Conservation (phyloP, 2,329 filamentous ascomycete genomes). For the Didymella segeticola region DNA sequence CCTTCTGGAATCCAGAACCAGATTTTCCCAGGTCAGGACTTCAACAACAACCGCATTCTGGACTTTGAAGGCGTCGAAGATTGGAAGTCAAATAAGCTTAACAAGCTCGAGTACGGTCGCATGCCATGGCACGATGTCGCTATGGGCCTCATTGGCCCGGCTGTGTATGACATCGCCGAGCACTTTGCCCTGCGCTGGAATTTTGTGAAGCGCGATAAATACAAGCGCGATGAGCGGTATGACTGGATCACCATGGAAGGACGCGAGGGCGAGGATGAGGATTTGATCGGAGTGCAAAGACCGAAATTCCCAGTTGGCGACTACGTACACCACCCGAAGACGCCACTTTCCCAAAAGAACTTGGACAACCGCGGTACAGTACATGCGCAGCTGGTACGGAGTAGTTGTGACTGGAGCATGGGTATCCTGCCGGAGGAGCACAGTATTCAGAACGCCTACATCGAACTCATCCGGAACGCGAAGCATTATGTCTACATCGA, state of each 20-base stretch:
- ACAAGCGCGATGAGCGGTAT: constrained; percentile 83
- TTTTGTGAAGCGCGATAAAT: constrained; percentile 95
- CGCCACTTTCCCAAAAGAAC: constrained; percentile 71
- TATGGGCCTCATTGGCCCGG: constrained; percentile 89
- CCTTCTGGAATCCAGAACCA: constrained; percentile 82
- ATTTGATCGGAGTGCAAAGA: constrained; percentile 85
- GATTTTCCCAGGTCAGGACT: constrained; percentile 94
- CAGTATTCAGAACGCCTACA: constrained; percentile 87
- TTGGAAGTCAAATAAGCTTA: constrained; percentile 92
- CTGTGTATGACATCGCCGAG: constrained; percentile 92
- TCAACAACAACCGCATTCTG: constrained; percentile 96
- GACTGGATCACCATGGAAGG: constrained; percentile 86
- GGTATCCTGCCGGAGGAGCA: constrained; percentile 80
- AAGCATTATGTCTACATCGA: constrained; percentile 97
- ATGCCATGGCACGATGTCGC: constrained; percentile 99
- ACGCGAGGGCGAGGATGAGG: constrained; percentile 78
- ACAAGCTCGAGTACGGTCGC: constrained; percentile 87
- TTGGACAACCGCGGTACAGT: constrained; percentile 70
- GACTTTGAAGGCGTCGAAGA: constrained; percentile 91
- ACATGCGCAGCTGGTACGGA: constrained; percentile 84
- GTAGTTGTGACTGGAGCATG: constrained; percentile 91
- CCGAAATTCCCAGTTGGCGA: constrained; percentile 89
- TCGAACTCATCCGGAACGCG: constrained; percentile 82
- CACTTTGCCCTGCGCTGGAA: constrained; percentile 97
- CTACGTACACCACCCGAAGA: constrained; percentile 81